Evolutionary conservation across 208 protist species (phyloP).

Genomic region (Acanthamoeba lenticulata): DNA sequence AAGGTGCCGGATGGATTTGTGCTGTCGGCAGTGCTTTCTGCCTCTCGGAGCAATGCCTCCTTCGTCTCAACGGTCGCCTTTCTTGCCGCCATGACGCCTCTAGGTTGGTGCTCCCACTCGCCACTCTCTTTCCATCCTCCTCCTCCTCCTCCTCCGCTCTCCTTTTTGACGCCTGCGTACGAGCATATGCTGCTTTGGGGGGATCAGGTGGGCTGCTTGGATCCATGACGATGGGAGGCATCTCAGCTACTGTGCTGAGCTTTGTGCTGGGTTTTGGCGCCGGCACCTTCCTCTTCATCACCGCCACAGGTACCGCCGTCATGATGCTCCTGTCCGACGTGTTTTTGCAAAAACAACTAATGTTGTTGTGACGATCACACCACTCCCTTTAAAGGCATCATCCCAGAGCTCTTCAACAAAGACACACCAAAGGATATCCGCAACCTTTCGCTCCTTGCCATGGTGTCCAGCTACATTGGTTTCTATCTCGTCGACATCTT

Average conservation of each 20-base stretch:
- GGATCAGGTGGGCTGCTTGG: neutral
- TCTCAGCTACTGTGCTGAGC: neutral
- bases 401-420: neutral
- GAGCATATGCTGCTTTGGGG: too few species aligned
- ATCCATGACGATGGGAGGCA: neutral
- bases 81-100: neutral
- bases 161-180: too few species aligned
- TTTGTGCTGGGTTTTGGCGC: conserved; percentile 38
- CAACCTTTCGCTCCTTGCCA: neutral
- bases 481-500: neutral
- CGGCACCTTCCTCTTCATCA: conserved; percentile 35
- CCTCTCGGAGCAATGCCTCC: neutral
- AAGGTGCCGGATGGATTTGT: conserved; percentile 38
- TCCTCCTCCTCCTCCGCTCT: too few species aligned
- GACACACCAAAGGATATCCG: neutral
- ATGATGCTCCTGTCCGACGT: too few species aligned
- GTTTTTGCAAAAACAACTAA: too few species aligned
- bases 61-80: neutral
- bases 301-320: neutral
- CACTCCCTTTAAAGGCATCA: neutral
- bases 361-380: too few species aligned
- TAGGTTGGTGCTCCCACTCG: neutral
- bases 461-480: neutral
- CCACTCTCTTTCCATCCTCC: too few species aligned
- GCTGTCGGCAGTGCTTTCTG: neutral